A percentile compares a stretch with the other conserved stretches of the same genome.
Evolutionary conservation across 345 rosid species (phyloP).

Genomic region (Gossypium thurberi): DNA sequence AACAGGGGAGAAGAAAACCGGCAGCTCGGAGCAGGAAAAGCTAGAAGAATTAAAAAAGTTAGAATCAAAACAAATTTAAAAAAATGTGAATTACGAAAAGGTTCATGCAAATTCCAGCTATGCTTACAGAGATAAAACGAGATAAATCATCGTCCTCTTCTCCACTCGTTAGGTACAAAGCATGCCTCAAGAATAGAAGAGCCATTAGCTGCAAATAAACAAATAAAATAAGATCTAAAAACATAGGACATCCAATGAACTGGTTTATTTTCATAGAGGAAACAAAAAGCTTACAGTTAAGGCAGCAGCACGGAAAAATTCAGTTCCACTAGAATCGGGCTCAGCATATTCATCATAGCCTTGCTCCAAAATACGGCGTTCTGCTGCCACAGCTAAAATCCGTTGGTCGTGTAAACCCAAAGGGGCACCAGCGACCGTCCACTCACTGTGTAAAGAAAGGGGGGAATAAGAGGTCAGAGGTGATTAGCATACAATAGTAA

Average conservation of each 20-base stretch:
- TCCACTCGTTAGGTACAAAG: background rate
- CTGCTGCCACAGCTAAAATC: background rate
- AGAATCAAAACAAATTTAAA: background rate
- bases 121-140: background rate
- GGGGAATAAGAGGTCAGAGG: background rate
- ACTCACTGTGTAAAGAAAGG: background rate
- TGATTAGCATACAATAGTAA: background rate
- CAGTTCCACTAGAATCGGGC: background rate
- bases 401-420: background rate
- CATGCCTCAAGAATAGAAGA: conserved; percentile 4
- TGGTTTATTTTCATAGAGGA: background rate
- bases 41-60: background rate
- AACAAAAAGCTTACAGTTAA: background rate
- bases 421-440: background rate
- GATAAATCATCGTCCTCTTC: background rate
- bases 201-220: conserved; percentile 1
- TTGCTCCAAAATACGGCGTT: background rate
- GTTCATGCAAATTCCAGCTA: background rate
- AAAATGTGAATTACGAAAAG: background rate
- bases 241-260: background rate
- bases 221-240: background rate
- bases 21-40: conserved; percentile 2
- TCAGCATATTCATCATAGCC: background rate
- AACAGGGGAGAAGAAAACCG: background rate
- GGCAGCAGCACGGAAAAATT: background rate